phyloP scores from a whole-genome alignment of 805 yeast genomes.

The Kuraishia capsulata region DNA sequence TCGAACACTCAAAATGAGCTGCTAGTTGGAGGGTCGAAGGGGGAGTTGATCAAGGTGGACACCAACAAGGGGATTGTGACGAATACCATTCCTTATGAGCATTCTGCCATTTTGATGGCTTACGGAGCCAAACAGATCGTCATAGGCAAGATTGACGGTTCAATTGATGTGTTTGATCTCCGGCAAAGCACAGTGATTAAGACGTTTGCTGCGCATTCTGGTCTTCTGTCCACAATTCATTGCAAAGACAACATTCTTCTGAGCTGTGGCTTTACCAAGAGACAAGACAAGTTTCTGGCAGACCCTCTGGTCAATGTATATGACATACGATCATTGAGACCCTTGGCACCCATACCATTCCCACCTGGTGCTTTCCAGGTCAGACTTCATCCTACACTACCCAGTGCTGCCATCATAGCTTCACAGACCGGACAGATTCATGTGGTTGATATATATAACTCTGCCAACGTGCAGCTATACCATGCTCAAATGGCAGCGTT shows the following conservation, averaged over 20 bases:
- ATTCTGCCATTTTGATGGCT: constrained; percentile 37
- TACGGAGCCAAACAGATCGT: constrained; percentile 45
- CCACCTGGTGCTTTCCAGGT: constrained; percentile 86
- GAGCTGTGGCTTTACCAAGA: constrained; percentile 72
- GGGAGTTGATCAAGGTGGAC: constrained; percentile 33
- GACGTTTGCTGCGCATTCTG: constrained; percentile 50
- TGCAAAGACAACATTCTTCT: constrained; percentile 57
- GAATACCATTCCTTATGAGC: constrained; percentile 29
- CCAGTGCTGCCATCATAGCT: constrained; percentile 67
- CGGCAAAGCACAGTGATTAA: constrained; percentile 33
- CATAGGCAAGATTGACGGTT: constrained; percentile 50
- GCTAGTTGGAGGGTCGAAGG: constrained; percentile 30
- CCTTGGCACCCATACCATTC: constrained; percentile 75
- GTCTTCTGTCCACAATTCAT: constrained; percentile 55
- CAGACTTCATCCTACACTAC: constrained; percentile 76
- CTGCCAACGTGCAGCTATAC: constrained; percentile 53
- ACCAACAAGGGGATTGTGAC: constrained; percentile 26
- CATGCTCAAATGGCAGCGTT: constrained; percentile 50
- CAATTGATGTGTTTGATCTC: constrained; percentile 58
- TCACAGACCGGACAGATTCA: constrained; percentile 78
- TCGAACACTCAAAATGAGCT: constrained; percentile 32
- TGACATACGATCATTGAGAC: constrained; percentile 65
- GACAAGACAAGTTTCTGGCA: constrained; percentile 45
- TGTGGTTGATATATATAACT: constrained; percentile 75
- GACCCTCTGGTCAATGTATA: constrained; percentile 82